Evolutionary conservation across 768 basidiomycete genomes (phyloP), one percentile per base, ranked within the genome.

Genomic region (Macrolepiota albuminosa): DNA sequence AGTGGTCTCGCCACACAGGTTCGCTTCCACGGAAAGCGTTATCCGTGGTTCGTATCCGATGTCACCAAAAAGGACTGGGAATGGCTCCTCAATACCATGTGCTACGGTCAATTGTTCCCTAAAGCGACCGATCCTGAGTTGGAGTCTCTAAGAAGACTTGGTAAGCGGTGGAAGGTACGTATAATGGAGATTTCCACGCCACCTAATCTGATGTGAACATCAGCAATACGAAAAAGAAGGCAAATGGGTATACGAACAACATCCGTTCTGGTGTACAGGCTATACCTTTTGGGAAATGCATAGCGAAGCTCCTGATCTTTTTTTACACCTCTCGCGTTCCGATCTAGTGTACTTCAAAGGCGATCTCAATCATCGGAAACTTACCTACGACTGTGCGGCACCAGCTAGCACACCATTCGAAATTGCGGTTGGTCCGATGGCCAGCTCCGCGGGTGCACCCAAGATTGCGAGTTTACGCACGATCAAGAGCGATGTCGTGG

Each of bases 341-440:
- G 91, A 97, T 69, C 84, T 98, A 48, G 95, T 97, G 67, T 81
- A 84, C 70, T 97, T 97, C 84, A 98, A 98, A 76, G 95, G 95
- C 13, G 93, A 95, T 69, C 76, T 96, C 24, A 96, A 96, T 73
- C 93, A 95, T 74, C 88, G 94, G 70, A 94, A 95, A 75, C 73
- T 91, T 64, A 91, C 89, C 1, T 93, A 92, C 62, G 91, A 93
- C 66, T 93, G 91, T 66, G 89, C 89, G 36, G 90, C 90, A 0
- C 91, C 92, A 2, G 85, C 89, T 9, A 86, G 88, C 61, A 95
- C 93, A 8, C 89, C 93, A 1, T 98, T 98, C 72, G 87, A 91
- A 55, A 72, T 89, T 36, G 92, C 95, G 6, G 96, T 97, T 64
- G 95, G 95, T 0, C 89, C 95, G 0, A 91, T 98, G 85, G 93